phyloP scores from a whole-genome alignment of 768 basidiomycete genomes.

The Hemileccinum impolitum region DNA sequence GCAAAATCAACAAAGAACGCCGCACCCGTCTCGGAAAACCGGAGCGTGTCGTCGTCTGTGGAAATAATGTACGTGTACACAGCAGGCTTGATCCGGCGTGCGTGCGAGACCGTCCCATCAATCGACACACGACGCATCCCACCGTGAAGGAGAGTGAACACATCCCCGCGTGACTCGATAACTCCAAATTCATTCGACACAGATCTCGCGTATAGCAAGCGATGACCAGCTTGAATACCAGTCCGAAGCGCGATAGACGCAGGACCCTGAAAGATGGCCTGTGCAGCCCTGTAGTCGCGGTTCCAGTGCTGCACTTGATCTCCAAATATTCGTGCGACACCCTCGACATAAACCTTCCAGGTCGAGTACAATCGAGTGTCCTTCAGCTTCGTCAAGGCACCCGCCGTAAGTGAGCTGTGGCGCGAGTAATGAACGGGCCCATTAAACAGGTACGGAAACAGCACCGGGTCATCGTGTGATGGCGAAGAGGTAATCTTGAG shows the following conservation, averaged over 20 bases:
- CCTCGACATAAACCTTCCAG: conserved; percentile 70
- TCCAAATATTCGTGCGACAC: conserved; percentile 56
- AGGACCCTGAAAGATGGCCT: conserved; percentile 64
- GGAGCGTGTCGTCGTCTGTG: conserved; percentile 67
- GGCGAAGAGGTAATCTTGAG: conserved; percentile 55
- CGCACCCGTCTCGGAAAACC: conserved; percentile 85
- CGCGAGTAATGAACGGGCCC: conserved; percentile 71
- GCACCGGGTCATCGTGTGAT: conserved; percentile 38
- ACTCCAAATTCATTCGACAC: conserved; percentile 61
- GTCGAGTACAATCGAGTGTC: conserved; percentile 69
- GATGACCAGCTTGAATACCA: conserved; percentile 69
- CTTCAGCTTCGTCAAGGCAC: conserved; percentile 57
- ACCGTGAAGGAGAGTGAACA: conserved; percentile 51
- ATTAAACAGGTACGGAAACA: conserved; percentile 62
- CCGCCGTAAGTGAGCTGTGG: conserved; percentile 70
- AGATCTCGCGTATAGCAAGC: conserved; percentile 69
- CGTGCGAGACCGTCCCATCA: conserved; percentile 15
- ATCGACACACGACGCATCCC: conserved; percentile 23
- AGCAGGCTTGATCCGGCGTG: conserved; percentile 67
- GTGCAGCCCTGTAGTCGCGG: conserved; percentile 61
- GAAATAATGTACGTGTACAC: conserved; percentile 87
- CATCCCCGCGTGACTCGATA: conserved; percentile 46
- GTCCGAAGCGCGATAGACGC: conserved; percentile 61
- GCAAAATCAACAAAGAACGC: conserved; percentile 86
- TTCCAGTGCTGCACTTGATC: conserved; percentile 67